phyloP scores from a whole-genome alignment of 2,329 filamentous ascomycete species.

The Dactylellina sp. region DNA sequence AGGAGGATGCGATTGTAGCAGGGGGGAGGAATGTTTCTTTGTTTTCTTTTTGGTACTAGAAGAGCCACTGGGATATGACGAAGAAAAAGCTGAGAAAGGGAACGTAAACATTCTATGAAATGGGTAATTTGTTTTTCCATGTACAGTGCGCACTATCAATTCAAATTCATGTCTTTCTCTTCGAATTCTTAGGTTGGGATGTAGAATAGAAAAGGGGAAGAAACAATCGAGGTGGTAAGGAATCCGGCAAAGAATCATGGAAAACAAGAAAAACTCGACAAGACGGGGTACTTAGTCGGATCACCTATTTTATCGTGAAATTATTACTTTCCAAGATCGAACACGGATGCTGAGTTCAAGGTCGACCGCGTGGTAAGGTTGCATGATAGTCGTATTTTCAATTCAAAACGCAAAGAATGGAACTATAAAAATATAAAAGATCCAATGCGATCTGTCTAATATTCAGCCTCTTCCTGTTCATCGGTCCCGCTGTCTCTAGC shows the following conservation, averaged over 20 bases:
- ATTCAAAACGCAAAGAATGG: constrained; percentile 52
- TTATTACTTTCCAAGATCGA: background rate
- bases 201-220: constrained; percentile 27
- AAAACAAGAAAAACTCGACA: background rate
- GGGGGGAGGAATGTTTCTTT: constrained; percentile 8
- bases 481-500: constrained; percentile 92
- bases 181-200: constrained; percentile 17
- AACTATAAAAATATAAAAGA: constrained; percentile 38
- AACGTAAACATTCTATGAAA: constrained; percentile 41
- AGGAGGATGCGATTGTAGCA: background rate
- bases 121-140: constrained; percentile 19
- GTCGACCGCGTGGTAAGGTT: constrained; percentile 12
- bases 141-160: constrained; percentile 41
- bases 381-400: constrained; percentile 36
- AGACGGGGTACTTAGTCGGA: background rate
- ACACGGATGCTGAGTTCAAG: constrained; percentile 12
- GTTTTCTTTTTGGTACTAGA: constrained; percentile 22
- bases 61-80: constrained; percentile 22
- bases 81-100: constrained; percentile 17
- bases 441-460: constrained; percentile 70
- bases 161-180: constrained; percentile 32
- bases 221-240: background rate
- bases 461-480: constrained; percentile 87
- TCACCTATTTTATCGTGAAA: background rate
- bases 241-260: background rate